These are phyloP conservation scores for Mortierella sp. DNA, from an alignment of 371 early-diverging fungal species.

Conservation along the genomic window DNA sequence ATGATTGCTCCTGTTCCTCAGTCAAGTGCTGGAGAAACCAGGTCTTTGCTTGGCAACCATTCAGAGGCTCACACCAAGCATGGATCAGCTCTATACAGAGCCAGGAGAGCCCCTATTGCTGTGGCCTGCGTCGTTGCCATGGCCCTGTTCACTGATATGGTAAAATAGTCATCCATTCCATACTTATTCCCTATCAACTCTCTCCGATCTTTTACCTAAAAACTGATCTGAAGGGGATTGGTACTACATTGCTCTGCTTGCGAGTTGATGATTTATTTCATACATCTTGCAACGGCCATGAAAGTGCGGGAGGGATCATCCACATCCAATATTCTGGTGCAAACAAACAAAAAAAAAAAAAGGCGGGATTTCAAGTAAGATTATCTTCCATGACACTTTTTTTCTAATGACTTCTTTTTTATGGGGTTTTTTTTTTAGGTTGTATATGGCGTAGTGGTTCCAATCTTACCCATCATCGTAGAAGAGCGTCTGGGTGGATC, in stretches of 20 bases:
- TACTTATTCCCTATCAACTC: neutral
- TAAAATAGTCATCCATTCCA: constrained; percentile 15
- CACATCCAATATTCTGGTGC: neutral
- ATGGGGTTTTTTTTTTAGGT: constrained; percentile 62
- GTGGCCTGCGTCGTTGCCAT: constrained; percentile 69
- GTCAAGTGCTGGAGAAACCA: constrained; percentile 29
- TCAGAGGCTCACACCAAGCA: neutral
- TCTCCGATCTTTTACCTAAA: too few species aligned
- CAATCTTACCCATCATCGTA: constrained; percentile 84
- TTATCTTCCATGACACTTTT: constrained; percentile 12
- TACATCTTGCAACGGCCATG: neutral
- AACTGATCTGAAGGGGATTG: neutral
- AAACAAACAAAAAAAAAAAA: neutral
- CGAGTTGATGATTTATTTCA: neutral
- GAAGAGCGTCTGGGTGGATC: constrained; percentile 72
- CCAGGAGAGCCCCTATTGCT: constrained; percentile 61
- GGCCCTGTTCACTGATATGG: constrained; percentile 68
- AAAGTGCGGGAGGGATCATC: neutral
- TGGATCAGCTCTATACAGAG: constrained; percentile 40
- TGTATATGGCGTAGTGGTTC: constrained; percentile 87
- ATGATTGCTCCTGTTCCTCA: constrained; percentile 50
- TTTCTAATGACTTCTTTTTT: neutral
- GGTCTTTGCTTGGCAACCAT: constrained; percentile 28
- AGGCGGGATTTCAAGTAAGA: constrained; percentile 12
- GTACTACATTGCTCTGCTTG: neutral